These are phyloP conservation scores for Cytospora piceae DNA, from an alignment of 2,329 filamentous ascomycete species.

Conservation along the genomic window DNA sequence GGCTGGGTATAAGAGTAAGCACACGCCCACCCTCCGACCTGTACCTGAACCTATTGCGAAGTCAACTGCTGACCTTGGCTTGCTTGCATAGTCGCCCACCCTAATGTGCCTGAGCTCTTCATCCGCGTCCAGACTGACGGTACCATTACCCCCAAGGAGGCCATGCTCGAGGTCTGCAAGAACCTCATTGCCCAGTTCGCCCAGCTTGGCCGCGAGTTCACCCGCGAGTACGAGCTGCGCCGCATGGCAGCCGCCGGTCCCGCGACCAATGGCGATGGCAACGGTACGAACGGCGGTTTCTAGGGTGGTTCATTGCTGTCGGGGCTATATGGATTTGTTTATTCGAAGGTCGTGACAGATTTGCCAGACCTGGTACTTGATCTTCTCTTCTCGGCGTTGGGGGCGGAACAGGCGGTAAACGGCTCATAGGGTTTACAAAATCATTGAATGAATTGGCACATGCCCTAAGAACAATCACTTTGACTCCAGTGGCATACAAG, in stretches of 20 bases:
- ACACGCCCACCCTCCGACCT: too few relatives aligned
- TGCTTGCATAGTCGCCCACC: constrained; percentile 54
- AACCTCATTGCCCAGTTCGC: constrained; percentile 82
- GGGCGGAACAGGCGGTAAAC: constrained; percentile 1
- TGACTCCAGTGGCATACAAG: background rate
- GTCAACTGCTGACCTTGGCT: background rate
- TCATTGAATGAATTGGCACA: constrained; percentile 9
- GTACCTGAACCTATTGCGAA: background rate
- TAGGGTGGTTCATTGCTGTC: constrained; percentile 27
- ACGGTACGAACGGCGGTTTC: constrained; percentile 36
- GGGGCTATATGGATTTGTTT: background rate
- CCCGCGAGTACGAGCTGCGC: constrained; percentile 86
- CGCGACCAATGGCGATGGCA: constrained; percentile 44
- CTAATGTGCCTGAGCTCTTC: constrained; percentile 63
- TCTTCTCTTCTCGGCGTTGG: constrained; percentile 20
- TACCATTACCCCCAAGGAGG: constrained; percentile 83
- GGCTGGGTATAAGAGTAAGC: constrained; percentile 84
- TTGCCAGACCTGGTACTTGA: constrained; percentile 6
- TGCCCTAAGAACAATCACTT: background rate
- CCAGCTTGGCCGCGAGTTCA: constrained; percentile 83
- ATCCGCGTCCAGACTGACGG: constrained; percentile 93
- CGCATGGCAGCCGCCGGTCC: constrained; percentile 77
- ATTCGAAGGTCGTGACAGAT: background rate
- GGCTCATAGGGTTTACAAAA: constrained; percentile 5
- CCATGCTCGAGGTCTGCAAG: constrained; percentile 78